Base-by-base conservation (phyloP, 352 stramenopile species). In the Albugo candida region DNA sequence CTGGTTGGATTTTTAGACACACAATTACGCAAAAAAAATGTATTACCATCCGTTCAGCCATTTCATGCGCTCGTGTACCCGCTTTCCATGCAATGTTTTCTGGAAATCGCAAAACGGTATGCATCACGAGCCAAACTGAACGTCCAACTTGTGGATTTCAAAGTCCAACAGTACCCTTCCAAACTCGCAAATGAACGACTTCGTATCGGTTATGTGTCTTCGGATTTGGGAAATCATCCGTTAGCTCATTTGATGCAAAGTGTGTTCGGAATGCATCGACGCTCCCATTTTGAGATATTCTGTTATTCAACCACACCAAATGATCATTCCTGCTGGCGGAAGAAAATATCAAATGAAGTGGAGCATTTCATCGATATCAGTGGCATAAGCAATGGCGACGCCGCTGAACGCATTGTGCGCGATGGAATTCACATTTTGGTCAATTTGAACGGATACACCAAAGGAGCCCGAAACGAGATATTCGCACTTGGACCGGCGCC, bases 21-120 rank as follows among this genome's bases (percentile, higher is more conserved):
- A 45, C 70, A 85, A 58, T 50, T 84, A 12, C 59, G 55, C 20
- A 63, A 52, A 16, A 62, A 78, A 39, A 68, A 63, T 20, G 57
- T 75, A 14, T 51, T 96, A 17, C 87, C 87, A 36, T 88, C 67
- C 1, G 75, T 95, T 14, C 88, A 97, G 61, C 87, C 88, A 5
- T 96, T 96, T 65, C 86, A 97, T 54, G 77, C 81, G 24, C 65
- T 96, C 8, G 78, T 92, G 40, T 95, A 96, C 55, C 83, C 85
- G 13, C 48, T 97, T 21, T 73, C 64, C 20, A 74, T 85, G 60
- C 61, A 78, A 50, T 61, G 66, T 14, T 81, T 83, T 52, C 64
- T 83, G 39, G 77, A 85, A 38, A 85, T 89, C 27, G 78, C 74
- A 8, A 53, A 59, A 13, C 63, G 76, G 6, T 89, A 86, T 39